phyloP scores from a whole-genome alignment of 2,329 filamentous ascomycete species.

The Exophiala xenobiotica region DNA sequence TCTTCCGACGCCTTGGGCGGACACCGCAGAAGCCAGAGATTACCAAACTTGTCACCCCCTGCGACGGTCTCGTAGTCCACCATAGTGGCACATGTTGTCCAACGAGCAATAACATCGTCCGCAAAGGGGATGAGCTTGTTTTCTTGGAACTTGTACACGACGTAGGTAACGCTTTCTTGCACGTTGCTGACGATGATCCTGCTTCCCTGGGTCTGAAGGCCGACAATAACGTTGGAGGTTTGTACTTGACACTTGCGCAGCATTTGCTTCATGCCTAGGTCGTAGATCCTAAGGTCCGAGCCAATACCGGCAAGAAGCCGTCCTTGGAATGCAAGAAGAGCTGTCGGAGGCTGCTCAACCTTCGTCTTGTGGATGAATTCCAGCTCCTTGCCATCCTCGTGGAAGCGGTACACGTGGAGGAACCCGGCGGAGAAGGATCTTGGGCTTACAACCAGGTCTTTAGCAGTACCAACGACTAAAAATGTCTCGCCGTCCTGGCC shows the following conservation, averaged over 20 bases:
- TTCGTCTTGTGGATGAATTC: constrained; percentile 97
- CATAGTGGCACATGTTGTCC: constrained; percentile 90
- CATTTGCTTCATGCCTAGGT: constrained; percentile 88
- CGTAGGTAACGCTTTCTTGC: constrained; percentile 85
- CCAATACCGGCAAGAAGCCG: constrained; percentile 83
- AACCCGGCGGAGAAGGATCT: constrained; percentile 74
- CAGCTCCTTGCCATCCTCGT: constrained; percentile 79
- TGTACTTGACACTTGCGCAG: constrained; percentile 86
- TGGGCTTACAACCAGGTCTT: constrained; percentile 79
- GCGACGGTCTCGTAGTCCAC: constrained; percentile 95
- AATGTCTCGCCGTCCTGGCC: constrained; percentile 88
- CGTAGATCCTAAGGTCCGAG: constrained; percentile 79
- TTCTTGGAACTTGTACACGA: constrained; percentile 88
- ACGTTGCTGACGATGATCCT: constrained; percentile 91
- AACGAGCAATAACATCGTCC: constrained; percentile 84
- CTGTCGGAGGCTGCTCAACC: constrained; percentile 82
- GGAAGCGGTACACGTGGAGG: constrained; percentile 88
- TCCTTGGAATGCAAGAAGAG: constrained; percentile 91
- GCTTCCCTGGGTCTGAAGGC: constrained; percentile 83
- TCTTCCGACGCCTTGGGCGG: constrained; percentile 83
- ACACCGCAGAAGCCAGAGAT: constrained; percentile 87
- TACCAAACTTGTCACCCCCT: constrained; percentile 96
- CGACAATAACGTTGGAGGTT: constrained; percentile 78
- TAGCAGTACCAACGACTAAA: constrained; percentile 90
- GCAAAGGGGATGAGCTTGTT: constrained; percentile 92